Percentiles rank a stretch among this genome's conserved stretches.
Conservation (phyloP, 2,329 filamentous ascomycete species). For the Clathrospora elynae region DNA sequence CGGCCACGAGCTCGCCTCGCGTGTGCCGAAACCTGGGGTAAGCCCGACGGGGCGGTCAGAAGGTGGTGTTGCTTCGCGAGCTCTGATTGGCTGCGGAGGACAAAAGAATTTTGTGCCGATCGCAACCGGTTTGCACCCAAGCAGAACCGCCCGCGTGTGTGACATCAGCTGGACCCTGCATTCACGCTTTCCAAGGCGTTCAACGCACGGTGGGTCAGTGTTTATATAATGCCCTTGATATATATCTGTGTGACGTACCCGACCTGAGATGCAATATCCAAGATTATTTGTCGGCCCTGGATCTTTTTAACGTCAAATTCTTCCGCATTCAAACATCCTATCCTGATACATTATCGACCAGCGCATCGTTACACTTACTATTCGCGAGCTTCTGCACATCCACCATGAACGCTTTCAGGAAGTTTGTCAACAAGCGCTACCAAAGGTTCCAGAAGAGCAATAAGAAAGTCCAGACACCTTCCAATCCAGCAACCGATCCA, state of each 20-base stretch:
- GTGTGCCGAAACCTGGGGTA: constrained; percentile 23
- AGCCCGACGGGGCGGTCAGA: constrained; percentile 13
- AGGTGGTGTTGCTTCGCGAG: constrained; percentile 22
- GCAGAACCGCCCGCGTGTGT: constrained; percentile 28
- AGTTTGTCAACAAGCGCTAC: constrained; percentile 34
- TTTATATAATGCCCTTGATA: constrained; percentile 25
- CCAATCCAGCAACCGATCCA: constrained; percentile 3
- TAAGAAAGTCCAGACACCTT: constrained; percentile 1
- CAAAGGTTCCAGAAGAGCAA: constrained; percentile 21
- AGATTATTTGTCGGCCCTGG: too few species aligned
- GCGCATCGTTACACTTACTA: not conserved
- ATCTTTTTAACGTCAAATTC: too few species aligned
- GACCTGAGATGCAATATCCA: too few species aligned
- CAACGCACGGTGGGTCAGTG: constrained; percentile 9
- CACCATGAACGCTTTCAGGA: constrained; percentile 36
- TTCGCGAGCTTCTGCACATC: constrained; percentile 5
- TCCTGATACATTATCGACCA: not conserved
- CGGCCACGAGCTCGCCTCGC: constrained; percentile 27
- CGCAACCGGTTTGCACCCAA: constrained; percentile 25
- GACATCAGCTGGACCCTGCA: constrained; percentile 41
- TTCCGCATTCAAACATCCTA: too few species aligned
- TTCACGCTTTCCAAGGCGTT: constrained; percentile 22
- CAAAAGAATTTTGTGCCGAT: constrained; percentile 21
- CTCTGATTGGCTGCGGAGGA: constrained; percentile 24
- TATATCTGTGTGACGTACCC: constrained; percentile 14